A percentile compares a stretch with the other conserved stretches of the same genome.
Conservation (phyloP, 108 stramenopile genomes). For the Nitzschia sp. region DNA sequence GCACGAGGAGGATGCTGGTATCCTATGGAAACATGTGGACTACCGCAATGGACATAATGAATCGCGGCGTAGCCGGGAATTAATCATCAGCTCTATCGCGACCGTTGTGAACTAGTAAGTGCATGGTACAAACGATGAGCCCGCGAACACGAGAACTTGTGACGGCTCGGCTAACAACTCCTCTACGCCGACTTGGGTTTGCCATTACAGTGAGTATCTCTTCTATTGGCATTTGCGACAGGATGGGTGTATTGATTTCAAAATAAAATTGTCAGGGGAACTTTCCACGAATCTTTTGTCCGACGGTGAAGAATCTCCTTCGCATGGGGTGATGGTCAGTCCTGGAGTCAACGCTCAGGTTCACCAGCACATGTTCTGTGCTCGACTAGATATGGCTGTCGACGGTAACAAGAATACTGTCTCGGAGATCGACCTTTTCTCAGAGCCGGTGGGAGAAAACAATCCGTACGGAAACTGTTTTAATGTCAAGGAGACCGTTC, state of each 20-base stretch:
- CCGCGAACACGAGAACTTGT: too few relatives aligned
- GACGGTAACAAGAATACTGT: slow-evolving; percentile 58
- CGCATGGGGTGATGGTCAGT: slow-evolving; percentile 56
- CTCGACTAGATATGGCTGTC: slow-evolving; percentile 69
- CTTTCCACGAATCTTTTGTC: slow-evolving; percentile 67
- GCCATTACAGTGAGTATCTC: slow-evolving; percentile 44
- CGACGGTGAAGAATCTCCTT: slow-evolving; percentile 41
- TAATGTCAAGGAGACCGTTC: slow-evolving; percentile 37
- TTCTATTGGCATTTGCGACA: slow-evolving; percentile 63
- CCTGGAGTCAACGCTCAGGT: slow-evolving; percentile 75
- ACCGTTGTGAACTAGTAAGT: slow-evolving; percentile 73
- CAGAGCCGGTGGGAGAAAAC: slow-evolving; percentile 12
- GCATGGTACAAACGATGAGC: too few relatives aligned
- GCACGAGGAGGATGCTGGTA: slow-evolving; percentile 77
- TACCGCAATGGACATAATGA: slow-evolving; percentile 78
- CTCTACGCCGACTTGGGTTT: not conserved
- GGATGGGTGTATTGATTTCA: slow-evolving; percentile 56
- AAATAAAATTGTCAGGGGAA: slow-evolving; percentile 59
- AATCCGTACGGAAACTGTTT: slow-evolving; percentile 57
- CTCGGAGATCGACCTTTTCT: slow-evolving; percentile 50
- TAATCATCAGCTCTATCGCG: slow-evolving; percentile 63
- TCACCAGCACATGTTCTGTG: slow-evolving; percentile 81
- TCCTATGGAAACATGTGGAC: slow-evolving; percentile 81
- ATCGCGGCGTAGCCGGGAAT: slow-evolving; percentile 52
- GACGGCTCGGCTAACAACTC: not conserved